Base-by-base conservation (phyloP, 768 basidiomycete genomes). In the Lactifluus echinatus region DNA sequence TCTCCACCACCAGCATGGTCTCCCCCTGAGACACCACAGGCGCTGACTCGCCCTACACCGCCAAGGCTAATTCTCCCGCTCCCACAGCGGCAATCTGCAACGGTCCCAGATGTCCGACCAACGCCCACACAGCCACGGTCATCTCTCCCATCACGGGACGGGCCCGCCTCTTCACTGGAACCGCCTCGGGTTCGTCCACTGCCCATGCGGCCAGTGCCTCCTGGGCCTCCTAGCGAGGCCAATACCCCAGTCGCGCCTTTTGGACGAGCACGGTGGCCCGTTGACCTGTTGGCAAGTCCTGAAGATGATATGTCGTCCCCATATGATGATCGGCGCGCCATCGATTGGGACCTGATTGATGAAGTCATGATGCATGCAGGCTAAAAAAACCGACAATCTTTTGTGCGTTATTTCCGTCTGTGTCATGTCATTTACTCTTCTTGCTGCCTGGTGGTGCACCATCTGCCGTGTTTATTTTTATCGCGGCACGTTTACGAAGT, bases 321-420 rank as follows among this genome's bases (percentile, higher is more conserved):
- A 17, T 44, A 29, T 19, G 61, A 62, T 40, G 61, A 60, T 34
- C 49, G 36, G 24, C 43, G 53, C 26, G 47, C 47, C 24, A 63
- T 63, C 45, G 62, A 63, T 45, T 63, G 62, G 62, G 60, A 55
- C 39, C 31, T 61, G 52, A 63, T 63, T 31, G 60, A 63, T 34
- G 62, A 63, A 53, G 49, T 63, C 14, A 61, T 63, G 60, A 61
- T 23, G 28, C 29, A 45, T 19, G 34, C 62, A 12, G 23, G 34
- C 4, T 59, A 34, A 59, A 56, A 47, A 1, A 5, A 6, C 6
- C 5, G 31, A 31, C 19, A 7, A 17, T 29, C 8, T 7, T 23
- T 36, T 15, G 42, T 21, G 23, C 28, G 12, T 42, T 34, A 42
- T 24, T 7, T 1, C 36, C n/a, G 39, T 51, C 31, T 50, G 12